phyloP scores from a whole-genome alignment of 495 filamentous ascomycete genomes.

The Usnea hakonensis region DNA sequence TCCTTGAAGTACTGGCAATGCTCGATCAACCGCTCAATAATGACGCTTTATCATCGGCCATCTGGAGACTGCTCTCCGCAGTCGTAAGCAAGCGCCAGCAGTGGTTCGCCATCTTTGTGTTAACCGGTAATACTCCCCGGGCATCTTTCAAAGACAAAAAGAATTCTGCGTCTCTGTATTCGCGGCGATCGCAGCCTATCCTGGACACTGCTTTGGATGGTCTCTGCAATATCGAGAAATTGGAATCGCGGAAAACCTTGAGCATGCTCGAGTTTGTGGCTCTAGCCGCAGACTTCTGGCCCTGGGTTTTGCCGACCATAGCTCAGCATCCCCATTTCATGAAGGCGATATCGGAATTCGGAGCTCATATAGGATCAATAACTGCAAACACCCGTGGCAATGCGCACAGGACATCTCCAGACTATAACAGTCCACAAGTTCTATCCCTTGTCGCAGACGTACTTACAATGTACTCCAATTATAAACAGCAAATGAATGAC shows the following conservation, averaged over 20 bases:
- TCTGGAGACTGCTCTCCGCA: slow-evolving; percentile 83
- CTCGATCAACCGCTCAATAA: slow-evolving; percentile 70
- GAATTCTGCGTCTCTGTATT: slow-evolving; percentile 31
- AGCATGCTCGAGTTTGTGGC: slow-evolving; percentile 80
- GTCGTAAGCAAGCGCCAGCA: slow-evolving; percentile 86
- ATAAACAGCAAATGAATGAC: slow-evolving; percentile 64
- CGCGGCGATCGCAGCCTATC: slow-evolving; percentile 52
- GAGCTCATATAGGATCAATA: slow-evolving; percentile 49
- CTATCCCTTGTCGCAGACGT: slow-evolving; percentile 78
- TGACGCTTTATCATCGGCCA: slow-evolving; percentile 49
- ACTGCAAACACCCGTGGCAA: slow-evolving; percentile 40
- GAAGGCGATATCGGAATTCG: slow-evolving; percentile 55
- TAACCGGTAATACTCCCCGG: slow-evolving; percentile 77
- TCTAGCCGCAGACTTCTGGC: slow-evolving; percentile 82
- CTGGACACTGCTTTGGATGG: slow-evolving; percentile 66
- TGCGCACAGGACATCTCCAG: slow-evolving; percentile 38
- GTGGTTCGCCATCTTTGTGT: slow-evolving; percentile 87
- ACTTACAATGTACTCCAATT: slow-evolving; percentile 84
- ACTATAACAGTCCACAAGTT: slow-evolving; percentile 57
- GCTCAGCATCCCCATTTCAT: slow-evolving; percentile 68
- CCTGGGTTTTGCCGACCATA: slow-evolving; percentile 74
- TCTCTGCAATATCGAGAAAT: slow-evolving; percentile 57
- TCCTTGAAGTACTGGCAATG: slow-evolving; percentile 67
- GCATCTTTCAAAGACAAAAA: slow-evolving; percentile 54
- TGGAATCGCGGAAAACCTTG: slow-evolving; percentile 54